A percentile compares a stretch with the other conserved stretches of the same genome.
Conservation (phyloP, 2,329 filamentous ascomycete genomes). For the Cercospora nicotianae region DNA sequence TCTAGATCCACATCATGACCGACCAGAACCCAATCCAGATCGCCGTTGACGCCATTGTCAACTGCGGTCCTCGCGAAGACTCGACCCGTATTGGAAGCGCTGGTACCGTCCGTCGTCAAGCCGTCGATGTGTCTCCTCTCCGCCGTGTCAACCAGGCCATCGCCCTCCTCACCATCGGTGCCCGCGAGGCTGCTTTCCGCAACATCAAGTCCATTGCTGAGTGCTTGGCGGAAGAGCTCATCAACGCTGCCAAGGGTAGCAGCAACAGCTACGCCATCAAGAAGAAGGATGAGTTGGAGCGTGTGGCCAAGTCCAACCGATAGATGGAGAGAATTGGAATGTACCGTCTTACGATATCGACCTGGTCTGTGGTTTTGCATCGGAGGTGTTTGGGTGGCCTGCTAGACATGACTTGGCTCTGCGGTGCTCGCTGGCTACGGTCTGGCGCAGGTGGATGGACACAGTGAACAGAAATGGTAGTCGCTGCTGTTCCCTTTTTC, state of each 20-base stretch:
- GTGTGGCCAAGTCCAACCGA: slow-evolving; percentile 99
- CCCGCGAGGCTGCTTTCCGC: slow-evolving; percentile 97
- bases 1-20: slow-evolving; percentile 99
- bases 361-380: slow-evolving; percentile 13
- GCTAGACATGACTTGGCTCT: slow-evolving; percentile 13
- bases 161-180: slow-evolving; percentile 96
- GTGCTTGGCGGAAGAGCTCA: slow-evolving; percentile 99
- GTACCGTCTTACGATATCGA: slow-evolving; percentile 10
- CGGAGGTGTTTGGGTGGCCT: slow-evolving; percentile 17
- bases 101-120: slow-evolving; percentile 99
- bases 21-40: slow-evolving; percentile 99
- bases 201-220: slow-evolving; percentile 99
- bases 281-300: slow-evolving; percentile 99
- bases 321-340: slow-evolving; percentile 59
- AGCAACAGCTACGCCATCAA: slow-evolving; percentile 99
- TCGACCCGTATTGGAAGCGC: slow-evolving; percentile 98
- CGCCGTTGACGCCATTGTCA: slow-evolving; percentile 98
- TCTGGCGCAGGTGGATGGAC: slow-evolving; percentile 10
- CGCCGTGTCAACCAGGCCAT: slow-evolving; percentile 99
- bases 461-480: slow-evolving; percentile 9
- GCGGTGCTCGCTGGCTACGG: slow-evolving; percentile 9
- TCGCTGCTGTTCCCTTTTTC: slow-evolving; percentile 15
- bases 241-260: slow-evolving; percentile 99
- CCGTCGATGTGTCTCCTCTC: slow-evolving; percentile 99
- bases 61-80: slow-evolving; percentile 99